Evolutionary conservation across 176 grass and related monocot genomes (phyloP), one percentile per base, ranked within the genome.

Genomic region (Avena atlantica): DNA sequence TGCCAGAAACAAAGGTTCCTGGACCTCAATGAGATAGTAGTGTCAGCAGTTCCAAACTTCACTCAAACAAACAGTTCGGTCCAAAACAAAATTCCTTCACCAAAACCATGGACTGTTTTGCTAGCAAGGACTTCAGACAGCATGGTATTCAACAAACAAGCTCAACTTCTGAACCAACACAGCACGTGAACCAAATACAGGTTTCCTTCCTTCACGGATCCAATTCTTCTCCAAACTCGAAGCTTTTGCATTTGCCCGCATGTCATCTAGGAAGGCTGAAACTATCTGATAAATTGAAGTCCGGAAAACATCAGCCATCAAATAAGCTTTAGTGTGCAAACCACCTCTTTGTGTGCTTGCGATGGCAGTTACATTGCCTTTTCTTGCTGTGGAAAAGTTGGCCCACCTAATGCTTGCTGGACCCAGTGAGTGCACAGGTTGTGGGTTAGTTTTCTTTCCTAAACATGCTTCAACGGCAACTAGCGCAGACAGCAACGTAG

Each of bases 261-360:
- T 88, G 81, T 99, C 97, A 81, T 81, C 80, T 6, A 88, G n/a
- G 82, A 99, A 96, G 44, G 71, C 85, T 81, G 92, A 96, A 58
- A 94, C 83, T 68, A 99, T 90, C 77, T 94, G 90, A 91, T 99
- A 99, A 61, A 99, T 75, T 40, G 93, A 94, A 58, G 87, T 94
- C 62, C 90, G 80, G 70, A 99, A 68, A 37, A 94, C 89, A 96
- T 99, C 97, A 21, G 85, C 90, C 89, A 96, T 90, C 13, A 68
- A 36, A 87, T 93, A 93, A 87, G 87, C 94, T 83, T 94, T 93
- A n/a, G 58, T 89, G 20, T 91, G 82, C 67, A 99, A 80, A 20
- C 74, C 87, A 63, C 85, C 76, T 86, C 81, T 93, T 79, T 69
- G 87, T 20, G 73, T 91, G 72, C 70, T 84, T 65, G 92, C 89